Base-by-base conservation (phyloP, 1,284 basidiomycete genomes). In the Leccinum huronense region DNA sequence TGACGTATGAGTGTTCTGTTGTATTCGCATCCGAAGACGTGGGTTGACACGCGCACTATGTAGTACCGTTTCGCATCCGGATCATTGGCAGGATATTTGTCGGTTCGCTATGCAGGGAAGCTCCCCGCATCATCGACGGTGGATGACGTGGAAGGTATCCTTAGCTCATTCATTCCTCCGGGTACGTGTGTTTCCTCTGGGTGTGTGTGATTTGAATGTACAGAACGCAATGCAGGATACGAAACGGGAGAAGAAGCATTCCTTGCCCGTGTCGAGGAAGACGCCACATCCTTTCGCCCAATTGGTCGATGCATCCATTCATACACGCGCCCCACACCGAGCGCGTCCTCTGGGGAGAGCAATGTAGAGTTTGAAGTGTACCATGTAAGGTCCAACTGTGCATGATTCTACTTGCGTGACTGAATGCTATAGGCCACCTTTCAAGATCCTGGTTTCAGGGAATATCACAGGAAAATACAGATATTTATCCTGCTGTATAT, bases 381-480 rank as follows among this genome's bases (percentile, higher is more conserved):
- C 76, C 91, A 94, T 81, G 94, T 94, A 72, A 75, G 90, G 77
- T 61, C 31, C 27, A 34, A 31, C 34, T 19, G 27, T 67, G 30
- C 59, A 59, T 56, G 36, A 34, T 51, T 40, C 64, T 61, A 51
- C 58, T 34, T 5, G n/a, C 16, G 40, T 59, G 57, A 63, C 63
- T 60, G 30, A 68, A 33, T 55, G 62, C 68, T 59, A 40, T 72
- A 94, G 93, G 76, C 87, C 30, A 95, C 88, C 6, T 97, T 94
- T 87, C 79, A 87, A 65, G 94, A 95, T 1, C 87, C 92, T 5
- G 95, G 94, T 4, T 99, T 98, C 79, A 84, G 84, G 71, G 94
- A 97, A 76, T 96, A 94, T 71, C 97, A 98, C 73, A 84, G 91
- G n/a, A 83, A 88, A 62, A 97, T 97, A 91, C 97, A 98, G 78